Evolutionary conservation across 2,329 filamentous ascomycete genomes (phyloP), one percentile per base, ranked within the genome.

Genomic region (Elsinoe arachidis): DNA sequence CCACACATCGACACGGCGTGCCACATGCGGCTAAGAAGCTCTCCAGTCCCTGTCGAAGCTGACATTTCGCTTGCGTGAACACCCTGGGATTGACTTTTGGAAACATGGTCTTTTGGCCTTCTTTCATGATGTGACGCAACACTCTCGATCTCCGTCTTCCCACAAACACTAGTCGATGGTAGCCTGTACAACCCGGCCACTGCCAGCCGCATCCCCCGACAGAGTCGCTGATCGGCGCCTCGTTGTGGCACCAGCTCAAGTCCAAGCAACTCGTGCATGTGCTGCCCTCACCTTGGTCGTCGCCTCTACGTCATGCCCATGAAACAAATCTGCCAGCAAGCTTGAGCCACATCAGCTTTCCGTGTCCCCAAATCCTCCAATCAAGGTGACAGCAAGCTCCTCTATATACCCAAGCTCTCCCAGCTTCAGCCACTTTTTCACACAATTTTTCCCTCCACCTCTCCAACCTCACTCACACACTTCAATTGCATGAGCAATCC

Each of bases 401-500:
- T 56, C 38, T 41, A 44, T 56, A 56, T 56, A 56, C 53, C 53
- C 38, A 34, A 34, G 26, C 26, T 46, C 23, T 30, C 43, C 41
- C 30, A 56, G 54, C 54, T 49, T 49, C 54, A 56, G 54, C 54
- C 41, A 56, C 41, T 38, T 47, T 37, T 38, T 30, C 43, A 21
- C 30, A 43, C 12, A 43, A 47, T 56, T 49, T 38, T 34, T 43
- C 55, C 19, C 43, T 58, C 47, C 33, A 44, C 38, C 23, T 56
- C 56, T 38, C 58, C 47, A 51, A 21, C 44, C 41, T 43, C 43
- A 41, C 59, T 51, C 37, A 23, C 57, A 58, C 46, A 60, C 46
- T 41, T 12, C 47, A 58, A 60, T 60, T 76, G 74, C 70, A 78
- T 78, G 76, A 74, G 73, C 66, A 72, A 75, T 63, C 73, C 73